Base-by-base conservation (phyloP, 345 rosid species). In the Salix caprea region DNA sequence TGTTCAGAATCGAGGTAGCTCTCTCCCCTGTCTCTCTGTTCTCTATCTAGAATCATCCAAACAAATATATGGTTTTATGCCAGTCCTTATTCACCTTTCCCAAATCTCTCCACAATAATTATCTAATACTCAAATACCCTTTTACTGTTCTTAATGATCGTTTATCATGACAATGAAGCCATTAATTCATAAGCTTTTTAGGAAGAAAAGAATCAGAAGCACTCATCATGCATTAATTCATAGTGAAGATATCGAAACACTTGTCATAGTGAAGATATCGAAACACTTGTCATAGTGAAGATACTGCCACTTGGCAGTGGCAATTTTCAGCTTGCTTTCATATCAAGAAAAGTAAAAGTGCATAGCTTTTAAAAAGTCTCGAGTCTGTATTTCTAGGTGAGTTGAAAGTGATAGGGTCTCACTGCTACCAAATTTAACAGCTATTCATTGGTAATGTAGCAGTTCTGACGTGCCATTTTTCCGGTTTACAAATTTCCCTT, bases 1-100 rank as follows among this genome's bases (percentile, higher is more conserved):
- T 91, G 44, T 96, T 93, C 82, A 88, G 88, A 77, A 82, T 96
- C 73, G 88, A 89, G 97, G 99, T 91, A 76, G 65, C 10, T 26
- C 32, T 66, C 61, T 70, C 44, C 30, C 14, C 69, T 15, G 28
- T 24, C 61, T 28, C 9, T 11, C 6, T 50, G 19, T 9, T 46
- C 19, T 16, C 19, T 62, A 10, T 40, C 44, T 40, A 40, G 46
- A 40, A 12, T 9, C 46, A 40, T 40, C 46, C 46, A 40, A 2
- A 40, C 58, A 26, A 14, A 37, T 13, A 5, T 18, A 30, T 6
- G 69, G 15, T 4, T 5, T 0, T 4, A 19, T 69, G 65, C 70
- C 80, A 52, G 67, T 74, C 65, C 19, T 37, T 48, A 6, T 73
- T 26, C 44, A 1, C 18, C 13, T 76, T 34, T 66, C 34, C 40